Conservation (phyloP, 2,329 filamentous ascomycete genomes). For the Scleromitrula shiraiana region DNA sequence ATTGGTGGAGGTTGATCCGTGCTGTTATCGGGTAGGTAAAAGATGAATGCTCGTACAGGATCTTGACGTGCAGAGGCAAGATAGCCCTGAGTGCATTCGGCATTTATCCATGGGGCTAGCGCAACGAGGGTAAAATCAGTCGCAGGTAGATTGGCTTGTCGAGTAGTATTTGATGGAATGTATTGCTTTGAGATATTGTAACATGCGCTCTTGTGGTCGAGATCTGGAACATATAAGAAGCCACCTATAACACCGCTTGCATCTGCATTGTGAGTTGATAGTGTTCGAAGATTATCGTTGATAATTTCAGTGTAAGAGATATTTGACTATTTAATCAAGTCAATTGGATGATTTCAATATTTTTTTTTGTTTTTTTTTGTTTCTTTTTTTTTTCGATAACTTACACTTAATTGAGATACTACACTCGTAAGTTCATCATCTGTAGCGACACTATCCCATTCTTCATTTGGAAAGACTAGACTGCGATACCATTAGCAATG, state of each 20-base stretch:
- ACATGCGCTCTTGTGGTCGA: slow-evolving; percentile 53
- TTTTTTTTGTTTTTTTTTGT: no score
- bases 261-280: slow-evolving; percentile 60
- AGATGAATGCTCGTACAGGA: slow-evolving; percentile 54
- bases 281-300: slow-evolving; percentile 61
- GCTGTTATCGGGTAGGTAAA: slow-evolving; percentile 50
- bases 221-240: slow-evolving; percentile 75
- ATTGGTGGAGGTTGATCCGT: slow-evolving; percentile 56
- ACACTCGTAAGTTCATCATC: slow-evolving; percentile 12
- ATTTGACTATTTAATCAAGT: slow-evolving; percentile 19
- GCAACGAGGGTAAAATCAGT: slow-evolving; percentile 69
- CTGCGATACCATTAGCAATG: slow-evolving; percentile 17
- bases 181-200: slow-evolving; percentile 52
- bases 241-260: slow-evolving; percentile 59
- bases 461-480: slow-evolving; percentile 26
- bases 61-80: slow-evolving; percentile 52
- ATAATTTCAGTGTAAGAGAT: slow-evolving; percentile 29
- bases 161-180: slow-evolving; percentile 69
- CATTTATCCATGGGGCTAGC: slow-evolving; percentile 77
- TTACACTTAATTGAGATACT: slow-evolving; percentile 23
- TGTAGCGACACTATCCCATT: slow-evolving; percentile 20
- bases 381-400: no score
- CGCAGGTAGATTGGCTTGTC: slow-evolving; percentile 57
- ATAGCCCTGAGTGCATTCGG: slow-evolving; percentile 65
- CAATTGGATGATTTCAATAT: not conserved